Evolutionary conservation across 2,329 filamentous ascomycete genomes (phyloP), one percentile per base, ranked within the genome.

Genomic region (Xylariales sp.): DNA sequence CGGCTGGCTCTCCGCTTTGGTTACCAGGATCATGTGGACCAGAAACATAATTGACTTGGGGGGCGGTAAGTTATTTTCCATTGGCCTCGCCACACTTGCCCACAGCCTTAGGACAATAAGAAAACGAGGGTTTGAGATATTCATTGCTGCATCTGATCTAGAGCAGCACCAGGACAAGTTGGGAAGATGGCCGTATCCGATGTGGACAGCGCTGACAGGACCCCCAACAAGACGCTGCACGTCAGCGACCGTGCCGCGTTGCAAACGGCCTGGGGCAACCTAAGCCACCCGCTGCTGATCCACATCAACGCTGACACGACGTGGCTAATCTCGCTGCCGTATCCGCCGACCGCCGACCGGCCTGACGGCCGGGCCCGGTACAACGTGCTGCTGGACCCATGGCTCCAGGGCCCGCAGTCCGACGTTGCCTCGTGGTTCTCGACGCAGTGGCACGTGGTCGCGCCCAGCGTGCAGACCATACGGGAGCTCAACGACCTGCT

Each of bases 231-330:
- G n/a, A n/a, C n/a, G n/a, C n/a, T 25, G 23, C n/a, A 20, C 23
- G 16, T 40, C 7, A 40, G 40, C 23, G 37, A 42, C 17, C 31
- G 40, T 18, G 37, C 40, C 27, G 29, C 15, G 21, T 28, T 40
- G 24, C 40, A 13, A 17, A 19, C 31, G 3, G 25, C 32, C 13
- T 32, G 35, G 28, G 18, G 20, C 20, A 18, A 29, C 28, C 23
- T 32, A n/a, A 23, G 14, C 30, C 37, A 42, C 11, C 60, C 65
- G 12, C 43, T 83, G 28, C 66, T 85, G 7, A 74, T 76, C 37
- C 80, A 84, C 55, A 65, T 85, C 21, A 84, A 83, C 55, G 79
- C 74, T 47, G 80, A 85, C 59, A 82, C 78, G 5, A 77, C 73
- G 16, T 85, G 81, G 80, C 65, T 85, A 3, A 60, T 84, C n/a